These are phyloP conservation scores for Claviceps lovelessii DNA, from an alignment of 2,329 filamentous ascomycete species.

Conservation along the genomic window DNA sequence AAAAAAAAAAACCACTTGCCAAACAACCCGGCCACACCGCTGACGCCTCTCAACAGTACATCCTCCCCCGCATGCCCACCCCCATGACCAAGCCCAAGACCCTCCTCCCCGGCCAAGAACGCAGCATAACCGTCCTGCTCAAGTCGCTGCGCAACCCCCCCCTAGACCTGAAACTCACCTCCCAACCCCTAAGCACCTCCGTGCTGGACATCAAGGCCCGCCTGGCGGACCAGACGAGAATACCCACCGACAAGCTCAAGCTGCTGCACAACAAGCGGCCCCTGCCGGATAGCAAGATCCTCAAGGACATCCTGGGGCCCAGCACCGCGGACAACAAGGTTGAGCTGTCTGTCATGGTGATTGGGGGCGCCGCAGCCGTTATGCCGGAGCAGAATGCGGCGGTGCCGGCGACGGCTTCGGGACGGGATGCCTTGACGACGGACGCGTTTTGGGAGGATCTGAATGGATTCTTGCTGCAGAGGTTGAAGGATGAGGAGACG, in stretches of 20 bases:
- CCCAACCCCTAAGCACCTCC: conserved; percentile 52
- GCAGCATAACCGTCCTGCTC: conserved; percentile 44
- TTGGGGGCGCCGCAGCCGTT: conserved; percentile 49
- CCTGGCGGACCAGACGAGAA: conserved; percentile 47
- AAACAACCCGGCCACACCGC: background rate
- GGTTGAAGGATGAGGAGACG: conserved; percentile 54
- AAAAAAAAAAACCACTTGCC: too few relatives aligned
- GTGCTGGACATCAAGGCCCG: conserved; percentile 64
- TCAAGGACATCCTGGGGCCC: conserved; percentile 52
- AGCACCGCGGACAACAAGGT: conserved; percentile 32
- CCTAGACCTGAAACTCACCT: conserved; percentile 51
- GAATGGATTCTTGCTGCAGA: conserved; percentile 63
- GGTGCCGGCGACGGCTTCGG: conserved; percentile 19
- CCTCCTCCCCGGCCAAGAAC: conserved; percentile 37
- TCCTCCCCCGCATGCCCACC: conserved; percentile 52
- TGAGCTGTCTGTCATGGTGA: conserved; percentile 79
- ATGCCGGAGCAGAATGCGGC: conserved; percentile 25
- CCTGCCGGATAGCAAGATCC: conserved; percentile 57
- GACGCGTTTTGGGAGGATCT: conserved; percentile 80
- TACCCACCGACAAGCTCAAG: conserved; percentile 68
- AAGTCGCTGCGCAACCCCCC: conserved; percentile 66
- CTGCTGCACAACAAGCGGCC: conserved; percentile 81
- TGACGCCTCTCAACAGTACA: conserved; percentile 37
- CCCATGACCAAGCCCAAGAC: conserved; percentile 35
- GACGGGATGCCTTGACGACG: conserved; percentile 48